Evolutionary conservation across 306 rosid genomes (phyloP), one percentile per base, ranked within the genome.

Genomic region (Rubus idaeus): DNA sequence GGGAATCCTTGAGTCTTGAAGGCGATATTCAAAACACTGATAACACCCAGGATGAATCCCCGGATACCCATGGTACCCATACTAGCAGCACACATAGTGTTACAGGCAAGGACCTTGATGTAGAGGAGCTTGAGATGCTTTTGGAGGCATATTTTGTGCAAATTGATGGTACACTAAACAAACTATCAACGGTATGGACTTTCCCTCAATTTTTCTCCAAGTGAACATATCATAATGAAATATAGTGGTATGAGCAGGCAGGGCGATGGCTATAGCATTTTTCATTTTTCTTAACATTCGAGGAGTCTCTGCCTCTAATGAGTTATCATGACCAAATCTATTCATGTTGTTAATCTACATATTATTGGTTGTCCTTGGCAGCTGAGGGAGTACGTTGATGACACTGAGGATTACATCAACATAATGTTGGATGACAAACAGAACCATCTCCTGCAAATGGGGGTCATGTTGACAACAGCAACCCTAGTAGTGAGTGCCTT

Each of bases 371-470:
- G 61, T 46, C 23, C 6, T 39, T 70, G 84, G 79, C 83, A 95
- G 98, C 86, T 96, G 85, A 86, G 97, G 85, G 99, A 96, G 89
- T 96, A 96, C 6, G 99, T 96, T 0, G 99, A 96, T 63, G 98
- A 92, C 90, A 96, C 99, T 0, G 99, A 96, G 86, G 99, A 96
- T 78, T 96, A 92, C 80, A 96, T 96, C 88, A 92, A 96, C 89
- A 96, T 96, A 49, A 96, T 96, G 99, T 86, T 96, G 88, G 99
- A 96, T 84, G 98, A 96, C 91, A 96, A 96, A 75, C 99, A 96
- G 90, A 96, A 96, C 78, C 96, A 92, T 84, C 94, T 92, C 53
- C 90, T 96, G 67, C 99, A 92, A 84, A 96, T 96, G 99, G 98
- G 99, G 82, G 99, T 96, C 69, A 91, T 92, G 97, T 81, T 96